A percentile compares a stretch with the other conserved stretches of the same genome.
phyloP scores from a whole-genome alignment of 169 alveolate genomes.

The Plasmodium gallinaceum region DNA sequence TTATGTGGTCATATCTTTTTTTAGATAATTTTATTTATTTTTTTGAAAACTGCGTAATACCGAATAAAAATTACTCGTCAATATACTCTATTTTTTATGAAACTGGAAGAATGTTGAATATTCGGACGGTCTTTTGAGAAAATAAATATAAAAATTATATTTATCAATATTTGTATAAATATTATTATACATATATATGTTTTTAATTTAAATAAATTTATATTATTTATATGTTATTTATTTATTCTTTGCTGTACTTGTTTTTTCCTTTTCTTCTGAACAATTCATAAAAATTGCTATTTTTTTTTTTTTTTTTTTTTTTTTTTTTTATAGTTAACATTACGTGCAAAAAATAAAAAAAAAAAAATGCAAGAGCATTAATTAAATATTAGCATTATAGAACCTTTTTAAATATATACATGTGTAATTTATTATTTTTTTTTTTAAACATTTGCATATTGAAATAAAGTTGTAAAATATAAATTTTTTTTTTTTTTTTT shows the following conservation, averaged over 20 bases:
- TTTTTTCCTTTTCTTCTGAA: slow-evolving; percentile 22
- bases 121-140: slow-evolving; percentile 51
- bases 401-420: not conserved
- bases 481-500: not conserved
- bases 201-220: not conserved
- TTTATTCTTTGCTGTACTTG: not conserved
- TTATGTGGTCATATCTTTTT: slow-evolving; percentile 72
- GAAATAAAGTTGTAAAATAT: not conserved
- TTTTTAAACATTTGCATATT: not conserved
- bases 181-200: not conserved
- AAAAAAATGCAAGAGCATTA: not conserved
- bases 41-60: slow-evolving; percentile 51
- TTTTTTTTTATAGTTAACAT: not conserved
- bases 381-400: not conserved
- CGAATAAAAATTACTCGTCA: slow-evolving; percentile 61
- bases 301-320: slow-evolving; percentile 17
- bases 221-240: not conserved
- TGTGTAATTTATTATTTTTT: not conserved
- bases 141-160: not conserved
- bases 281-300: slow-evolving; percentile 21
- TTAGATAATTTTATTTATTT: slow-evolving; percentile 62
- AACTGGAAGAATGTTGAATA: slow-evolving; percentile 65
- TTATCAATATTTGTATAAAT: not conserved
- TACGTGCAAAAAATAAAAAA: not conserved
- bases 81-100: slow-evolving; percentile 69